Conservation (phyloP, 129 eudicot genomes). For the Artemisia annua region DNA sequence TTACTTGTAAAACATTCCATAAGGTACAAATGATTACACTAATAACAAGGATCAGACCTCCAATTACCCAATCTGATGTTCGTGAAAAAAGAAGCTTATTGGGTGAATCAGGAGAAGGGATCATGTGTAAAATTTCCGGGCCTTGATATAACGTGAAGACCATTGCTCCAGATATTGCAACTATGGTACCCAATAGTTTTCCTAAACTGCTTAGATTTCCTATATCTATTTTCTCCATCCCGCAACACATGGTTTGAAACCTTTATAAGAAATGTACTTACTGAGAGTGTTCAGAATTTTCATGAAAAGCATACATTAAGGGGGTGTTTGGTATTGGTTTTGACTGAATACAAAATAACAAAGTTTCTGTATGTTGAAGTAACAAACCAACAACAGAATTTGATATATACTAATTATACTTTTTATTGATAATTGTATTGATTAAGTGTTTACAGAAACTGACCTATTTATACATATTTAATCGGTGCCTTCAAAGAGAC, state of each 20-base stretch:
- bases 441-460: too few species aligned
- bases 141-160: conserved; percentile 40
- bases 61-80: conserved; percentile 20
- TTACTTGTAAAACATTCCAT: conserved; percentile 29
- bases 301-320: too few species aligned
- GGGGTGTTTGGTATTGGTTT: too few species aligned
- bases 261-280: too few species aligned
- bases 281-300: too few species aligned
- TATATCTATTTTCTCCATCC: conserved; percentile 39
- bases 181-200: conserved; percentile 32
- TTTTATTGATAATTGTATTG: too few species aligned
- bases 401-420: too few species aligned
- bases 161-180: conserved; percentile 36
- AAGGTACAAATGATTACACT: background rate
- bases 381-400: too few species aligned
- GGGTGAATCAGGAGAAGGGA: background rate
- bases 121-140: conserved; percentile 3
- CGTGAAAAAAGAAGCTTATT: background rate
- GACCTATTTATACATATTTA: too few species aligned
- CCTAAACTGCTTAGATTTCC: conserved; percentile 26
- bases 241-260: background rate
- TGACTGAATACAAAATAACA: too few species aligned
- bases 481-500: too few species aligned
- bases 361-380: too few species aligned
- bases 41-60: conserved; percentile 14